A percentile compares a stretch with the other conserved stretches of the same genome.
These are phyloP conservation scores for Entomortierella lignicola DNA, from an alignment of 192 early-diverging fungal species.

Conservation along the genomic window DNA sequence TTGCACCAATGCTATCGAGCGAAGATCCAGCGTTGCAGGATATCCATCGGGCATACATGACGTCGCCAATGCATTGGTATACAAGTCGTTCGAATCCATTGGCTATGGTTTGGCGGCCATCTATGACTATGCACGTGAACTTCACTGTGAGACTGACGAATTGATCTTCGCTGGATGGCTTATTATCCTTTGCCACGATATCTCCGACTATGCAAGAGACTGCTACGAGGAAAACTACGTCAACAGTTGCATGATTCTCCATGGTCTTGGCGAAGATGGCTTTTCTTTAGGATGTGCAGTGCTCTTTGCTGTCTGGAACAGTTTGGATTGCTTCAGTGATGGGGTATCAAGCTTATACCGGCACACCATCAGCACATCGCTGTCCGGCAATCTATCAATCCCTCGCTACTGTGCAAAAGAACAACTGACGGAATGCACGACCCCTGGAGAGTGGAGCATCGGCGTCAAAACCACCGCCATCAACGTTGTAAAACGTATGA, in stretches of 20 bases:
- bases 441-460: slow-evolving; percentile 8
- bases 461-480: not conserved
- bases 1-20: slow-evolving; percentile 7
- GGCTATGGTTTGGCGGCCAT: not conserved
- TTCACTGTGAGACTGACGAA: slow-evolving; percentile 2
- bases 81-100: slow-evolving; percentile 6
- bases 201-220: slow-evolving; percentile 11
- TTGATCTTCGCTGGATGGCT: slow-evolving; percentile 6
- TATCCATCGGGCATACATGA: slow-evolving; percentile 8
- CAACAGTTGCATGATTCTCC: slow-evolving; percentile 12
- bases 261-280: slow-evolving; percentile 11
- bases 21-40: slow-evolving; percentile 1
- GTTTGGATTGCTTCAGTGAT: slow-evolving; percentile 1
- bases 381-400: slow-evolving; percentile 9
- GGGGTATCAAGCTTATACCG: not conserved
- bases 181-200: slow-evolving; percentile 1
- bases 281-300: slow-evolving; percentile 10
- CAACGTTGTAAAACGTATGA: slow-evolving; percentile 6
- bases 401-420: slow-evolving; percentile 11
- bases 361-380: slow-evolving; percentile 6
- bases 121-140: slow-evolving; percentile 1
- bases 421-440: slow-evolving; percentile 1
- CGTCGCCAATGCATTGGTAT: slow-evolving; percentile 2
- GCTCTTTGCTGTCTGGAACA: slow-evolving; percentile 12
- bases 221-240: slow-evolving; percentile 17